A percentile compares a stretch with the other conserved stretches of the same genome.
Evolutionary conservation across 352 stramenopile species (phyloP).

Genomic region (Pythium sukuiense): DNA sequence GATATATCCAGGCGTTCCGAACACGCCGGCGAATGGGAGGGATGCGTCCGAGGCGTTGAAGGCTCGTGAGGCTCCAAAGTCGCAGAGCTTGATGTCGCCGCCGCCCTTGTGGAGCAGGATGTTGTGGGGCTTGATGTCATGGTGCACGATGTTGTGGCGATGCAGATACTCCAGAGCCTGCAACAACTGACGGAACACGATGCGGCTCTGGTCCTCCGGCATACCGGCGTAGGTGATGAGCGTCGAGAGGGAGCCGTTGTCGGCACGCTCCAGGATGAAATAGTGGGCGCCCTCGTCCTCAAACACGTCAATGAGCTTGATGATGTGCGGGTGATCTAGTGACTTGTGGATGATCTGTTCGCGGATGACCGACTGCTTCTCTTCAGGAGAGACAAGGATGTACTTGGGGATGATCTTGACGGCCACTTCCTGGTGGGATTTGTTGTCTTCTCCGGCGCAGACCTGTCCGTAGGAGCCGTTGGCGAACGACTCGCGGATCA

Average conservation of each 20-base stretch:
- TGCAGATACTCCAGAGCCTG: constrained; percentile 70
- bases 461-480: constrained; percentile 71
- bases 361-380: constrained; percentile 73
- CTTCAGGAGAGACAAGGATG: constrained; percentile 62
- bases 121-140: constrained; percentile 91
- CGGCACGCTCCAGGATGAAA: constrained; percentile 69
- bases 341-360: constrained; percentile 70
- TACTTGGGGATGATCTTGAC: constrained; percentile 82
- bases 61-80: constrained; percentile 82
- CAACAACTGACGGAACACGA: constrained; percentile 61
- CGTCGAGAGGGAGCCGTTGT: constrained; percentile 53
- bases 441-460: constrained; percentile 47
- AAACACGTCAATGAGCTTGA: constrained; percentile 74
- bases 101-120: constrained; percentile 56
- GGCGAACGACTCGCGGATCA: constrained; percentile 74
- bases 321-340: constrained; percentile 68
- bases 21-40: constrained; percentile 65
- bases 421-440: constrained; percentile 56
- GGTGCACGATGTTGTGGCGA: constrained; percentile 82
- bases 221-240: constrained; percentile 52
- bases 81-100: constrained; percentile 69
- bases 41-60: constrained; percentile 51
- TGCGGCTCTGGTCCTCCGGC: constrained; percentile 46
- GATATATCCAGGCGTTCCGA: constrained; percentile 73
- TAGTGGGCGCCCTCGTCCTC: constrained; percentile 76